Conservation (phyloP, 768 basidiomycete species). For the Mycena indigotica region DNA sequence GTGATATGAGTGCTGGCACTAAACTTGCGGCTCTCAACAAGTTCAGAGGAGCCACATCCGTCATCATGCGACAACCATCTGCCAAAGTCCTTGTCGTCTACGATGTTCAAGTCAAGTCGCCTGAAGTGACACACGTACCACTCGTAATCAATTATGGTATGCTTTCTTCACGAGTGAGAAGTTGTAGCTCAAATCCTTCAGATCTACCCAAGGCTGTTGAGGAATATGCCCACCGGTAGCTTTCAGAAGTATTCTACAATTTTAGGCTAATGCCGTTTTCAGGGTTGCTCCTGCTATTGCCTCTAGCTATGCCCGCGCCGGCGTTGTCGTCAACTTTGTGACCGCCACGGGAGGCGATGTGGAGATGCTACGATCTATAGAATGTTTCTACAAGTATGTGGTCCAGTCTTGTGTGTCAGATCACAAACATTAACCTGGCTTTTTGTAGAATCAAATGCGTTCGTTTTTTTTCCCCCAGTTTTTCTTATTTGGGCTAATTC, state of each 20-base stretch:
- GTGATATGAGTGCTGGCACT: conserved; percentile 87
- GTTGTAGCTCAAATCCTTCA: conserved; percentile 29
- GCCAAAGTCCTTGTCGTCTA: conserved; percentile 88
- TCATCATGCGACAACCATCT: conserved; percentile 63
- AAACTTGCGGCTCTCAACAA: conserved; percentile 84
- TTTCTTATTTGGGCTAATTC: conserved; percentile 24
- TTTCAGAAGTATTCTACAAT: background rate
- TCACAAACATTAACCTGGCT: background rate
- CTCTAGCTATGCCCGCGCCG: conserved; percentile 82
- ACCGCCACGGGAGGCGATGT: conserved; percentile 97
- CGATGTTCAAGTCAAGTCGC: conserved; percentile 88
- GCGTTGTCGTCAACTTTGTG: conserved; percentile 94
- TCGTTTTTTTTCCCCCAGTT: conserved; percentile 32
- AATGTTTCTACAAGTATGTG: conserved; percentile 92
- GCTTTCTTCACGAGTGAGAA: conserved; percentile 16
- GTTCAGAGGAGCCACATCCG: conserved; percentile 64
- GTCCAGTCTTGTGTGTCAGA: conserved; percentile 18
- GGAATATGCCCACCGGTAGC: conserved; percentile 92
- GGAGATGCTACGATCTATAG: conserved; percentile 97
- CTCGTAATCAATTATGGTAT: conserved; percentile 93
- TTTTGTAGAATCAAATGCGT: conserved; percentile 82
- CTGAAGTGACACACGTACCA: conserved; percentile 88
- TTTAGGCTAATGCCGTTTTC: conserved; percentile 10
- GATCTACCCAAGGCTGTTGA: conserved; percentile 95
- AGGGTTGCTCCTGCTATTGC: conserved; percentile 88